phyloP scores from a whole-genome alignment of 371 early-diverging fungal genomes.

The Dichotomocladium elegans region DNA sequence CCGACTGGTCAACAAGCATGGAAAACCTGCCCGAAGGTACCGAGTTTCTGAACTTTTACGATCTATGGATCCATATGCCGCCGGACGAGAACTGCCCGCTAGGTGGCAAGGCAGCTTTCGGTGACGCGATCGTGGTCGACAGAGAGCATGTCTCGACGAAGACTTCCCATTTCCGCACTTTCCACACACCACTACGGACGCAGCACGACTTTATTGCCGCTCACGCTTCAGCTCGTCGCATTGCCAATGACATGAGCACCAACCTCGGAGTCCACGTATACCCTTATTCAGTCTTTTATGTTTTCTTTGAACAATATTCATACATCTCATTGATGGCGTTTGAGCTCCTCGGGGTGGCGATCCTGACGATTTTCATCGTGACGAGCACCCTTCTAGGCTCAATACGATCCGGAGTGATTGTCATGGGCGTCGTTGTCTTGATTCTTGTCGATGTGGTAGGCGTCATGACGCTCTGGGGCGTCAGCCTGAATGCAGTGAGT shows the following conservation, averaged over 20 bases:
- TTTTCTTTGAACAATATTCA: slow-evolving; percentile 77
- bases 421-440: slow-evolving; percentile 60
- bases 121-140: slow-evolving; percentile 48
- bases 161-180: slow-evolving; percentile 70
- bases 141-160: slow-evolving; percentile 29
- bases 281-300: slow-evolving; percentile 73
- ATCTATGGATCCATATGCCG: slow-evolving; percentile 51
- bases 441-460: slow-evolving; percentile 64
- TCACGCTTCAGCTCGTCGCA: slow-evolving; percentile 59
- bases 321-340: slow-evolving; percentile 56
- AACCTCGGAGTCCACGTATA: slow-evolving; percentile 53
- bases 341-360: slow-evolving; percentile 51
- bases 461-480: slow-evolving; percentile 64
- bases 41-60: slow-evolving; percentile 53
- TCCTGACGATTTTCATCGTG: slow-evolving; percentile 59
- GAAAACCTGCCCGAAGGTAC: slow-evolving; percentile 56
- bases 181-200: slow-evolving; percentile 58
- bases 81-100: slow-evolving; percentile 66
- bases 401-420: slow-evolving; percentile 53
- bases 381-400: slow-evolving; percentile 57
- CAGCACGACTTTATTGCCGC: slow-evolving; percentile 70
- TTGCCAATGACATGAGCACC: slow-evolving; percentile 51
- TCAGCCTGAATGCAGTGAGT: slow-evolving; percentile 70
- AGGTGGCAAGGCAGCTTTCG: slow-evolving; percentile 72
- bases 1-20: slow-evolving; percentile 55